A percentile compares a stretch with the other conserved stretches of the same genome.
phyloP scores from a whole-genome alignment of 2,329 filamentous ascomycete genomes.

The Beauveria varroae region DNA sequence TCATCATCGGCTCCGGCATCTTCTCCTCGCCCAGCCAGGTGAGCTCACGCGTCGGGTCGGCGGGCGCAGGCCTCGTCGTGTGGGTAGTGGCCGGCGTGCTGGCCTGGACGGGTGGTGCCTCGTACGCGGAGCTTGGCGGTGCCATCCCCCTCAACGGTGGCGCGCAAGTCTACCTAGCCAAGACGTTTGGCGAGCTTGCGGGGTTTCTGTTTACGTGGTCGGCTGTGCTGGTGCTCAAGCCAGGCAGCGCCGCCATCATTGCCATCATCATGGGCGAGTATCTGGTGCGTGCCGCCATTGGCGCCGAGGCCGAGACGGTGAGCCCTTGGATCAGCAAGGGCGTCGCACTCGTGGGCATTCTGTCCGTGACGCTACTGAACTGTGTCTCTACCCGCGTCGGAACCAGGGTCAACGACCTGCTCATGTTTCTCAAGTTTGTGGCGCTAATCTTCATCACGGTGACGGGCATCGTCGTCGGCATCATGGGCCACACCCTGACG shows the following conservation, averaged over 20 bases:
- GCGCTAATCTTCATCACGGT: conserved; percentile 81
- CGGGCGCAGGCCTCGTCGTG: conserved; percentile 81
- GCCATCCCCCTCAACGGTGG: conserved; percentile 95
- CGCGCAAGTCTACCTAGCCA: conserved; percentile 85
- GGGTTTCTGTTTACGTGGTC: conserved; percentile 97
- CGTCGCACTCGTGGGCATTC: conserved; percentile 70
- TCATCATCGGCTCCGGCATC: conserved; percentile 95
- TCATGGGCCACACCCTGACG: conserved; percentile 72
- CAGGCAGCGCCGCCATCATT: conserved; percentile 87
- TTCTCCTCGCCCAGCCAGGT: conserved; percentile 93
- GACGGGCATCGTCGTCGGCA: conserved; percentile 80
- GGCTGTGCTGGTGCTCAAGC: conserved; percentile 88
- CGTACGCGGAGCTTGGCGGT: conserved; percentile 90
- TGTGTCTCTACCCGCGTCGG: conserved; percentile 85
- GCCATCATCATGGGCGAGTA: conserved; percentile 98
- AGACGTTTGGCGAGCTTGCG: conserved; percentile 89
- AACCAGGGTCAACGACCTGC: conserved; percentile 78
- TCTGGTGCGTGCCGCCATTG: conserved; percentile 77
- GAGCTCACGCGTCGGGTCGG: conserved; percentile 83
- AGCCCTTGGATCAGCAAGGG: conserved; percentile 86
- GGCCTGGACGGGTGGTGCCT: conserved; percentile 92
- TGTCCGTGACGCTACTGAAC: conserved; percentile 75
- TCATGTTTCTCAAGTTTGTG: conserved; percentile 97
- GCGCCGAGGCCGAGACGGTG: conserved; percentile 73
- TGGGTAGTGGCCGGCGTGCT: conserved; percentile 88